Base-by-base conservation (phyloP, 345 rosid genomes). In the Melaleuca quinquenervia region DNA sequence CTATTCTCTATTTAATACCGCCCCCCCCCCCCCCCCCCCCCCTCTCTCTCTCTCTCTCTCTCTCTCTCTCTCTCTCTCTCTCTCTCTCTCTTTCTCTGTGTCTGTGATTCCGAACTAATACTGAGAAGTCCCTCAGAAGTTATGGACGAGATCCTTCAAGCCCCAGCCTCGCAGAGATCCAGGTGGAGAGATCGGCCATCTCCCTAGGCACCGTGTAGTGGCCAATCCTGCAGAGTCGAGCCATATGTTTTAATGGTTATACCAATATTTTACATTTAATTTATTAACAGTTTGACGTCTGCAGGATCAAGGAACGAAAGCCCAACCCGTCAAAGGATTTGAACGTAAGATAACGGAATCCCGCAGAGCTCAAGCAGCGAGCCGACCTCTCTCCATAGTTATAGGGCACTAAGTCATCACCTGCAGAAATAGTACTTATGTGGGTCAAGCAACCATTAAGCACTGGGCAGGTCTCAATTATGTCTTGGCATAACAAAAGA, bases 181-280 rank as follows among this genome's bases (percentile, higher is more conserved):
- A 96, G 51, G 83, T 91, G 90, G 95, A 93, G 82, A 95, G 91
- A 87, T 94, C 98, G 5, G 91, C 91, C 98, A 95, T 96, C 87
- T 96, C 98, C 85, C 89, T 92, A 6, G 98, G 98, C n/a, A 93
- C 93, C 11, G 99, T 95, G 87, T 95, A 96, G 87, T 95, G 98
- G 86, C 97, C 99, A 82, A 95, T 93, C 89, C 99, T 96, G 93
- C 88, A 90, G 6, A 82, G n/a, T 70, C 62, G 90, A 83, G 82
- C 13, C 26, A 20, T 36, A 36, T 6, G 48, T 36, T 70, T 41
- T 18, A 70, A 36, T 10, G 48, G 80, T 20, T 36, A 36, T 70
- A 70, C 21, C 11, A 36, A 70, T 36, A 70, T 44, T 83, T 53
- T 21, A 11, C 13, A 8, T 21, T 27, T 52, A 36, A 12, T 26